phyloP scores from a whole-genome alignment of 2,329 filamentous ascomycete genomes.

The Davidsoniella neocaledoniae region DNA sequence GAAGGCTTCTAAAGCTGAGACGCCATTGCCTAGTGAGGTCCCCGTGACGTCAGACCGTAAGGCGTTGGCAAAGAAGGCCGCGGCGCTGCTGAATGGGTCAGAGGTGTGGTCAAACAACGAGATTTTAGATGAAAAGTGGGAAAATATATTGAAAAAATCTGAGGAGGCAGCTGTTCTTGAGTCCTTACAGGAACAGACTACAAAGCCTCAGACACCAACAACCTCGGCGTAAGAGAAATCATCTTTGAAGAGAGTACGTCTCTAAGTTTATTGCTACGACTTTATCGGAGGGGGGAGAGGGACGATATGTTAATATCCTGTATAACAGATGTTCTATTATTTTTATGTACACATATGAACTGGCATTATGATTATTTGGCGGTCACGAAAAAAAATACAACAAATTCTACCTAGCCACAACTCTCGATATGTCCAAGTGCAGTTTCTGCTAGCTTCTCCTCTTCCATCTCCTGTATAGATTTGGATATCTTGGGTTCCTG shows the following conservation, averaged over 20 bases:
- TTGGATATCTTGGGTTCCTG: no score
- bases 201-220: neutral
- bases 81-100: conserved; percentile 42
- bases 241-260: neutral
- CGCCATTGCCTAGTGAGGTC: conserved; percentile 3
- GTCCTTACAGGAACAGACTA: conserved; percentile 14
- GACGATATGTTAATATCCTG: conserved; percentile 12
- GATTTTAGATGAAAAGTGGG: conserved; percentile 31
- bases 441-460: neutral
- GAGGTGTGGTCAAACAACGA: conserved; percentile 40
- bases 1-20: conserved; percentile 5
- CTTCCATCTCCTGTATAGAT: no score
- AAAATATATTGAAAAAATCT: conserved; percentile 17
- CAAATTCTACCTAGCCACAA: no score
- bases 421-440: no score
- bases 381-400: no score
- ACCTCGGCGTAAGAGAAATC: conserved; percentile 7
- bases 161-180: conserved; percentile 15
- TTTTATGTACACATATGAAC: conserved; percentile 7
- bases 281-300: neutral
- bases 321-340: conserved; percentile 14
- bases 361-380: neutral
- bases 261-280: conserved; percentile 7
- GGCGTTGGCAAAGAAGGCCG: conserved; percentile 42
- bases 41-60: conserved; percentile 26